Evolutionary conservation across 169 alveolate species (phyloP).

Genomic region (Plasmodium fragile): DNA sequence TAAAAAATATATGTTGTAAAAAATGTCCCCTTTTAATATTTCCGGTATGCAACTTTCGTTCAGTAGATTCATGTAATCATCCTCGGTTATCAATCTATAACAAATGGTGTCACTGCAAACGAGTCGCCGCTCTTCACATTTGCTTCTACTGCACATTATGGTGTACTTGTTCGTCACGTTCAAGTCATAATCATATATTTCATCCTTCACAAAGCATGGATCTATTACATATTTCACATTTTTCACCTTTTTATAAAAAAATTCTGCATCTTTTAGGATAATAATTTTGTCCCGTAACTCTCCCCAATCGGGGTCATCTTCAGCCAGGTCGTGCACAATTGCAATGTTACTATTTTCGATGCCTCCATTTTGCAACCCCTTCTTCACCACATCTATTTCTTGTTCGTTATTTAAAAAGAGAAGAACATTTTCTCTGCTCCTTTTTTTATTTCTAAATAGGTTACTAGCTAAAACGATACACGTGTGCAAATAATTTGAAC

Average conservation of each 20-base stretch:
- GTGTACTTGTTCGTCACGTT: constrained; percentile 56
- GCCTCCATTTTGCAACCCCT: constrained; percentile 19
- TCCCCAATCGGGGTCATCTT: not conserved
- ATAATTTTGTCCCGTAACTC: constrained; percentile 48
- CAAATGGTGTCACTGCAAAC: constrained; percentile 28
- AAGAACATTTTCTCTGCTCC: constrained; percentile 37
- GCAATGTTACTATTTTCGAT: constrained; percentile 16
- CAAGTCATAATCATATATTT: constrained; percentile 59
- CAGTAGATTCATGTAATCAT: constrained; percentile 44
- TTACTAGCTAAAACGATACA: constrained; percentile 35
- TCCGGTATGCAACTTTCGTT: constrained; percentile 45
- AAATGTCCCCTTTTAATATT: constrained; percentile 71
- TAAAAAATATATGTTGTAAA: constrained; percentile 58
- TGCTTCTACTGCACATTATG: constrained; percentile 47
- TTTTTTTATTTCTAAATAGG: constrained; percentile 30
- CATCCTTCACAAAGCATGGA: constrained; percentile 62
- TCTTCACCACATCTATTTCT: constrained; percentile 51
- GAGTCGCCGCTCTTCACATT: constrained; percentile 64
- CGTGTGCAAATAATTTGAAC: constrained; percentile 52
- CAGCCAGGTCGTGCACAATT: constrained; percentile 19
- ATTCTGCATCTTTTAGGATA: constrained; percentile 19
- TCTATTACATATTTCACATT: constrained; percentile 66
- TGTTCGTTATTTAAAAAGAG: constrained; percentile 69
- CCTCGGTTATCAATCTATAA: constrained; percentile 44
- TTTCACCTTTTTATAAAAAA: constrained; percentile 27